Evolutionary conservation across 1,284 basidiomycete genomes (phyloP).

Genomic region (Ustanciosporium gigantosporum): DNA sequence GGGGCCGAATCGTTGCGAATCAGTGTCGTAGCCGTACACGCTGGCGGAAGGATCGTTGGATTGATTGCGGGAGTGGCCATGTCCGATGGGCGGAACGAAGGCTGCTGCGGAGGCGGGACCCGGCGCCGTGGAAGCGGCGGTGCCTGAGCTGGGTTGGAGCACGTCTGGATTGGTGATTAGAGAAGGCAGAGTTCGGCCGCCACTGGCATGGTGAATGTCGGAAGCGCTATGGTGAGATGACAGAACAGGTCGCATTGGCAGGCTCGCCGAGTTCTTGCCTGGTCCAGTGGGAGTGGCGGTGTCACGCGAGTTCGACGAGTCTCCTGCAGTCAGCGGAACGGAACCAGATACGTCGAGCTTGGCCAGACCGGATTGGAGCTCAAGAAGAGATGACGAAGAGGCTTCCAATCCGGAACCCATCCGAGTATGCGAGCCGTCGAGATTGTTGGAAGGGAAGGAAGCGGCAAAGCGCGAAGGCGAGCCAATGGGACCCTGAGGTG

Average conservation of each 20-base stretch:
- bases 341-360: slow-evolving; percentile 32
- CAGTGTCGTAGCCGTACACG: slow-evolving; percentile 7
- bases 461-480: slow-evolving; percentile 37
- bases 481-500: slow-evolving; percentile 23
- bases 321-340: slow-evolving; percentile 9
- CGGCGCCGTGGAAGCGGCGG: neutral
- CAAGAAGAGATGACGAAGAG: slow-evolving; percentile 11
- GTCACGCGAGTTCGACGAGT: neutral
- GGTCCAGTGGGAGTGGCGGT: neutral
- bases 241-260: slow-evolving; percentile 4
- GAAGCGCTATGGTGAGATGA: slow-evolving; percentile 6
- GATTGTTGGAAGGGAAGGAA: slow-evolving; percentile 24
- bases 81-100: slow-evolving; percentile 45
- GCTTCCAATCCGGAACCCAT: slow-evolving; percentile 9
- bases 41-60: slow-evolving; percentile 10
- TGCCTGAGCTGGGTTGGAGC: slow-evolving; percentile 17
- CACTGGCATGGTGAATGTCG: slow-evolving; percentile 1
- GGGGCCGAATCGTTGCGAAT: slow-evolving; percentile 20
- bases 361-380: slow-evolving; percentile 16
- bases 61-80: slow-evolving; percentile 32
- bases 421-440: slow-evolving; percentile 5
- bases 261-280: no score
- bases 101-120: slow-evolving; percentile 39
- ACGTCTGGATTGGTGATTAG: slow-evolving; percentile 50
- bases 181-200: slow-evolving; percentile 34